Conservation (phyloP, 225 moss, liverwort and hornwort species). For the Anthoceros angustus region DNA sequence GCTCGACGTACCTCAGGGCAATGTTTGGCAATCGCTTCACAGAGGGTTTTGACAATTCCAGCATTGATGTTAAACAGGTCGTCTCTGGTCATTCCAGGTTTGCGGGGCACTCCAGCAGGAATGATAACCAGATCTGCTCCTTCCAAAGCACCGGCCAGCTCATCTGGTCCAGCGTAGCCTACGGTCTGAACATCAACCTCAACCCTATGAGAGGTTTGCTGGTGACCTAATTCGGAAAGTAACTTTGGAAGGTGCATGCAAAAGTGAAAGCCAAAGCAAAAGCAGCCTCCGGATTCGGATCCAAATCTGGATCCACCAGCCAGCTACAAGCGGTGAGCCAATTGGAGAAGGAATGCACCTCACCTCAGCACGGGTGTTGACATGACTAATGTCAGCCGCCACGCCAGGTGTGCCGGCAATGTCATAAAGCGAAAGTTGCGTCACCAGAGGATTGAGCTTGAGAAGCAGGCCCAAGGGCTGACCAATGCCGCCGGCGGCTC, state of each 20-base stretch:
- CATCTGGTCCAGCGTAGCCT: slow-evolving; percentile 35
- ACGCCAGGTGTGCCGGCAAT: slow-evolving; percentile 89
- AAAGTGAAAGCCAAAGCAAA: neutral
- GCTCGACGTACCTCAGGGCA: slow-evolving; percentile 32
- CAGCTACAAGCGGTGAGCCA: too few relatives aligned
- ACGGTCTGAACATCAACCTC: slow-evolving; percentile 18
- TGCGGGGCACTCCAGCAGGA: slow-evolving; percentile 41
- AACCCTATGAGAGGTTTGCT: too few relatives aligned
- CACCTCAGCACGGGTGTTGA: slow-evolving; percentile 72
- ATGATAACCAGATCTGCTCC: slow-evolving; percentile 54
- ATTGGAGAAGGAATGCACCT: slow-evolving; percentile 8
- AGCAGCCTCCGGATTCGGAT: neutral
- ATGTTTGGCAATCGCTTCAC: slow-evolving; percentile 23
- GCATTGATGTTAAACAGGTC: slow-evolving; percentile 68
- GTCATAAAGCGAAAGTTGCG: slow-evolving; percentile 76
- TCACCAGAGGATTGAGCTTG: slow-evolving; percentile 91
- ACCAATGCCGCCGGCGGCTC: slow-evolving; percentile 91
- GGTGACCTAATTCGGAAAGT: neutral
- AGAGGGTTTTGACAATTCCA: slow-evolving; percentile 40
- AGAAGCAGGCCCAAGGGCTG: slow-evolving; percentile 78
- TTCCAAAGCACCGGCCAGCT: slow-evolving; percentile 45
- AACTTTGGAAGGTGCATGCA: neutral
- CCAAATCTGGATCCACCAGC: neutral
- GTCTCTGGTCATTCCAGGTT: slow-evolving; percentile 51
- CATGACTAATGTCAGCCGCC: slow-evolving; percentile 79